Evolutionary conservation across 805 yeast species (phyloP).

Genomic region (Candida palmyrensis): DNA sequence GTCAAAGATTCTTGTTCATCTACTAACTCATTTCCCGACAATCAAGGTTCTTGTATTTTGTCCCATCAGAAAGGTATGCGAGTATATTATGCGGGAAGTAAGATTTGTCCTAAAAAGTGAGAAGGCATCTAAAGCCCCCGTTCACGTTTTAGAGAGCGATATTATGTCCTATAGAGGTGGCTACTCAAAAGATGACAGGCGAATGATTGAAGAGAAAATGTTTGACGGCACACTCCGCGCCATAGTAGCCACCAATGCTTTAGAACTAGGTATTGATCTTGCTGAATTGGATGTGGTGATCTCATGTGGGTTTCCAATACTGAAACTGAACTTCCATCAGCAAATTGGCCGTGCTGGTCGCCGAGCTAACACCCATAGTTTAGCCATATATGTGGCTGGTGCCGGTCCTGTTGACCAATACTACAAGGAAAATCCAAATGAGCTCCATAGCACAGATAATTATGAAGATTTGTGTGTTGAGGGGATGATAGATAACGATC

Average conservation of each 20-base stretch:
- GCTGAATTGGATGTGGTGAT: conserved; percentile 89
- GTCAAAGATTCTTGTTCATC: conserved; percentile 64
- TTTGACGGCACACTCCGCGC: conserved; percentile 82
- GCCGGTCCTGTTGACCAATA: conserved; percentile 82
- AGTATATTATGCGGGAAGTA: conserved; percentile 79
- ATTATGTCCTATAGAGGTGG: conserved; percentile 96
- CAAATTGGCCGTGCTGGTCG: conserved; percentile 98
- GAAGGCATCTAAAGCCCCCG: conserved; percentile 39
- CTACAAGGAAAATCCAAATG: conserved; percentile 65
- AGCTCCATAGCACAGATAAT: conserved; percentile 37
- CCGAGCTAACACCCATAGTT: conserved; percentile 56
- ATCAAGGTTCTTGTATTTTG: conserved; percentile 88
- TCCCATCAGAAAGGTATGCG: conserved; percentile 81
- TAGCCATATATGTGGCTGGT: conserved; percentile 81
- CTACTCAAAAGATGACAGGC: conserved; percentile 77
- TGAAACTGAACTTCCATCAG: conserved; percentile 84
- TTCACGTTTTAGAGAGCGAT: conserved; percentile 42
- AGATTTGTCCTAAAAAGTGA: conserved; percentile 35
- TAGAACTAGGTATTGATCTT: conserved; percentile 93
- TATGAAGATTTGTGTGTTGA: conserved; percentile 40
- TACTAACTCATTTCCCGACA: conserved; percentile 48
- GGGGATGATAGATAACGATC: conserved; percentile 27
- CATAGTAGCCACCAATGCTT: conserved; percentile 89
- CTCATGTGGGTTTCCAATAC: conserved; percentile 88
- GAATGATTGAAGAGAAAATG: conserved; percentile 86